Evolutionary conservation across 2,329 filamentous ascomycete genomes (phyloP).

Genomic region (Elsinoe australis): DNA sequence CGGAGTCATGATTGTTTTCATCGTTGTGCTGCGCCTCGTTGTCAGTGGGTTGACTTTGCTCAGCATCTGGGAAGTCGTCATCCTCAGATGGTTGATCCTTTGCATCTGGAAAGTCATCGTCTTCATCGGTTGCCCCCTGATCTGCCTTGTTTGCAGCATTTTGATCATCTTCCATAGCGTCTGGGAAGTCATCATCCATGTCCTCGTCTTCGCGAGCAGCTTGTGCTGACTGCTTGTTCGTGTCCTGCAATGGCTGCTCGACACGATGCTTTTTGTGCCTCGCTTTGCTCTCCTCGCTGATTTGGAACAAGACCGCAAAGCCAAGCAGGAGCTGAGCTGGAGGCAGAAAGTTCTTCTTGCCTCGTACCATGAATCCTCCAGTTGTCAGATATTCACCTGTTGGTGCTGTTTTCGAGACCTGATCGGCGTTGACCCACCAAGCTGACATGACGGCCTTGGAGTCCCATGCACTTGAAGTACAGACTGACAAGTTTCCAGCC

Average conservation of each 20-base stretch:
- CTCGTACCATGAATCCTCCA: conserved; percentile 72
- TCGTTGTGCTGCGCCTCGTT: background rate
- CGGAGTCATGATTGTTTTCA: conserved; percentile 17
- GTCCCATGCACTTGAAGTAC: conserved; percentile 86
- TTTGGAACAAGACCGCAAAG: conserved; percentile 77
- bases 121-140: conserved; percentile 20
- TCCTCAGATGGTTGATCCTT: conserved; percentile 24
- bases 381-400: conserved; percentile 71
- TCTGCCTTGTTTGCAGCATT: conserved; percentile 13
- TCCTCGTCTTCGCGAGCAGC: conserved; percentile 20
- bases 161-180: conserved; percentile 26
- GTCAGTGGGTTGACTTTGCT: conserved; percentile 17
- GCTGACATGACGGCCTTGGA: conserved; percentile 92
- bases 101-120: conserved; percentile 37
- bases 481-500: conserved; percentile 76
- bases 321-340: conserved; percentile 82
- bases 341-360: conserved; percentile 84
- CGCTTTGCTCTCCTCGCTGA: conserved; percentile 78
- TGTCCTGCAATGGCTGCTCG: conserved; percentile 32
- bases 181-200: conserved; percentile 23
- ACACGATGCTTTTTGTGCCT: conserved; percentile 70
- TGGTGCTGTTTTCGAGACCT: conserved; percentile 78
- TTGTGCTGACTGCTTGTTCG: conserved; percentile 19
- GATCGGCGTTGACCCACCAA: conserved; percentile 88
- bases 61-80: conserved; percentile 22